A percentile compares a stretch with the other conserved stretches of the same genome.
Conservation (phyloP, 2,329 filamentous ascomycete species). For the Apiospora kogelbergensis region DNA sequence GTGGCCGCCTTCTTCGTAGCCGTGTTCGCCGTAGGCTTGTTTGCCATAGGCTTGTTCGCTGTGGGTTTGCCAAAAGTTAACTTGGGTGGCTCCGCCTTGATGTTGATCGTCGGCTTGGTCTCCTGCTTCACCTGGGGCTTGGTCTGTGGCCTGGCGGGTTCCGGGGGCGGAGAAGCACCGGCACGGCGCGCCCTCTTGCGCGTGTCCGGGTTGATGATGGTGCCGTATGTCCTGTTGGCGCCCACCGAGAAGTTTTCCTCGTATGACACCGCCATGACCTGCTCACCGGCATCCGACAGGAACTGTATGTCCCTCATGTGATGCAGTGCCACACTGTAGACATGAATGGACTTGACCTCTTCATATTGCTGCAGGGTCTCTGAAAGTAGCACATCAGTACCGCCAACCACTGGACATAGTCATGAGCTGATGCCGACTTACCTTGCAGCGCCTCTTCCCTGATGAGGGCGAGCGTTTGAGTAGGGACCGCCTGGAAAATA, state of each 20-base stretch:
- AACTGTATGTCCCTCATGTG: conserved; percentile 70
- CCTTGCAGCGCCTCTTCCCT: conserved; percentile 72
- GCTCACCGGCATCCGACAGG: conserved; percentile 67
- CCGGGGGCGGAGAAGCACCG: conserved; percentile 24
- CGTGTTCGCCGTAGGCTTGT: conserved; percentile 27
- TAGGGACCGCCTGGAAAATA: conserved; percentile 49
- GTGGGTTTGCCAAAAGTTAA: conserved; percentile 25
- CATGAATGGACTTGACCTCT: conserved; percentile 74
- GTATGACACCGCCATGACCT: conserved; percentile 55
- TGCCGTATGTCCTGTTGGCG: conserved; percentile 64
- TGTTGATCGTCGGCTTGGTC: conserved; percentile 36
- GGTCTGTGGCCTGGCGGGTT: conserved; percentile 22
- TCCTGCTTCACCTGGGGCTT: conserved; percentile 33
- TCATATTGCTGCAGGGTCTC: conserved; percentile 68
- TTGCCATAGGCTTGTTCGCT: too few species aligned
- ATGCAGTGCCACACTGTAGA: conserved; percentile 80
- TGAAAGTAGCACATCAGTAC: conserved; percentile 33
- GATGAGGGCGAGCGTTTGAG: conserved; percentile 64
- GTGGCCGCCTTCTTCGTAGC: conserved; percentile 39
- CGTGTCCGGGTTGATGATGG: conserved; percentile 73
- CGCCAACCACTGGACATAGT: too few species aligned
- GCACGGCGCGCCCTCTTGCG: conserved; percentile 47
- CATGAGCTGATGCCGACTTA: conserved; percentile 30
- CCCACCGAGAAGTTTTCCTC: conserved; percentile 58
- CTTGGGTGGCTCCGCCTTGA: conserved; percentile 38